A percentile compares a stretch with the other conserved stretches of the same genome.
Conservation (phyloP, 2,329 filamentous ascomycete genomes). For the Diaporthe citri region DNA sequence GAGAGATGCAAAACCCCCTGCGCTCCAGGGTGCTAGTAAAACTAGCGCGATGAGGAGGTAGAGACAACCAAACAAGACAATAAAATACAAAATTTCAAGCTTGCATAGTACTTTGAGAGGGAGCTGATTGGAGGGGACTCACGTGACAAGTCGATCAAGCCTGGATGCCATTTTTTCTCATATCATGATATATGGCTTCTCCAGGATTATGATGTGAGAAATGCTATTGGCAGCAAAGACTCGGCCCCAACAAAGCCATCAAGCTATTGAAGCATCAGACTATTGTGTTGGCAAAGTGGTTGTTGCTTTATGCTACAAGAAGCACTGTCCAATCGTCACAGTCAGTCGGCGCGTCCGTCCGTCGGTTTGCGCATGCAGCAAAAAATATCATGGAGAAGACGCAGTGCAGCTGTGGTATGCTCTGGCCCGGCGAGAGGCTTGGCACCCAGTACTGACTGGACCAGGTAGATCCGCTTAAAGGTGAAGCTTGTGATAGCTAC, state of each 20-base stretch:
- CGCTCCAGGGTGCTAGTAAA: background rate
- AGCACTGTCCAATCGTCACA: background rate
- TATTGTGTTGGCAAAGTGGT: background rate
- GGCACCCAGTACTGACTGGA: background rate
- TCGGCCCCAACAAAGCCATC: slow-evolving; percentile 37
- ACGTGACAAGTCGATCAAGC: slow-evolving; percentile 89
- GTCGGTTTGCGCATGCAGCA: background rate
- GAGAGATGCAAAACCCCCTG: background rate
- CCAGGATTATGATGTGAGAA: background rate
- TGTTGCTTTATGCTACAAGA: slow-evolving; percentile 15
- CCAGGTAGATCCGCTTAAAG: background rate
- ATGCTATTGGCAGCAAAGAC: slow-evolving; percentile 37
- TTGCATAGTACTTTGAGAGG: background rate
- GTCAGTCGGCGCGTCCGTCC: background rate
- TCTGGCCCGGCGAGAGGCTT: background rate
- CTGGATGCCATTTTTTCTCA: slow-evolving; percentile 70
- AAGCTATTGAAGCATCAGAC: slow-evolving; percentile 30
- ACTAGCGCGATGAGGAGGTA: background rate
- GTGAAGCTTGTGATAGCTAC: slow-evolving; percentile 29
- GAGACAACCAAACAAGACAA: slow-evolving; percentile 21
- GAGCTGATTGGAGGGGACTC: slow-evolving; percentile 58
- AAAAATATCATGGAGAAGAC: background rate
- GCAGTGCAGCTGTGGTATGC: slow-evolving; percentile 9
- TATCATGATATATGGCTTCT: slow-evolving; percentile 44
- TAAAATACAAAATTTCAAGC: background rate